Conservation (phyloP, 1,139 yeast species). For the Magnusiomyces suaveolens region DNA sequence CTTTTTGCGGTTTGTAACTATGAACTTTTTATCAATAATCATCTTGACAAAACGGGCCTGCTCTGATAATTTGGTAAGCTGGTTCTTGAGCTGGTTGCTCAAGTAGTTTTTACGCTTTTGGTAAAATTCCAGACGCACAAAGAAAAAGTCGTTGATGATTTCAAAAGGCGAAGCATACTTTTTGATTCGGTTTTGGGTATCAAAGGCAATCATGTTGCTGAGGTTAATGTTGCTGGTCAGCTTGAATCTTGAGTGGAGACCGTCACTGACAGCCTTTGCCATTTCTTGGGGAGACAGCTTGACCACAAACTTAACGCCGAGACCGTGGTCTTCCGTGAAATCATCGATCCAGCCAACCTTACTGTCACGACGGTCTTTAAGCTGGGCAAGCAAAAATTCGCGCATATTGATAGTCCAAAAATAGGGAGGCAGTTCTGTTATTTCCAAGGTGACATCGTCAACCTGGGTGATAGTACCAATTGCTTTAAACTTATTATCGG, state of each 20-base stretch:
- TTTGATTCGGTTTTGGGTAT: slow-evolving; percentile 81
- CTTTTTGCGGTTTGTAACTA: slow-evolving; percentile 67
- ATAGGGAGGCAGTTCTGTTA: slow-evolving; percentile 86
- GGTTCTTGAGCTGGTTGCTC: slow-evolving; percentile 60
- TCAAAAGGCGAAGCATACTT: slow-evolving; percentile 68
- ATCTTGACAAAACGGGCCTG: slow-evolving; percentile 89
- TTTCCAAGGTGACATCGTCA: slow-evolving; percentile 72
- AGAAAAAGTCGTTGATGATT: slow-evolving; percentile 75
- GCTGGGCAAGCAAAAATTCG: slow-evolving; percentile 66
- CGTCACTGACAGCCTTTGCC: slow-evolving; percentile 64
- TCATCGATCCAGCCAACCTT: slow-evolving; percentile 84
- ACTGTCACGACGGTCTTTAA: slow-evolving; percentile 31
- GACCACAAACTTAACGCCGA: slow-evolving; percentile 68
- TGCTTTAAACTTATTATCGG: slow-evolving; percentile 57
- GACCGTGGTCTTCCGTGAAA: slow-evolving; percentile 87
- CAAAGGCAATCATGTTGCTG: slow-evolving; percentile 93
- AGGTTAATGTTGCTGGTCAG: slow-evolving; percentile 58
- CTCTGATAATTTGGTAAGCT: slow-evolving; percentile 59
- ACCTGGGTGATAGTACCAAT: slow-evolving; percentile 74
- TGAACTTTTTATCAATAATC: slow-evolving; percentile 67
- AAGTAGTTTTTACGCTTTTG: slow-evolving; percentile 82
- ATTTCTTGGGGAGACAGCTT: slow-evolving; percentile 70
- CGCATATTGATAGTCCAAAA: slow-evolving; percentile 90
- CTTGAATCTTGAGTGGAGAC: slow-evolving; percentile 77
- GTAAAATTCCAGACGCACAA: slow-evolving; percentile 77